Evolutionary conservation across 2,329 filamentous ascomycete genomes (phyloP).

Genomic region (Fusarium ambrosium): DNA sequence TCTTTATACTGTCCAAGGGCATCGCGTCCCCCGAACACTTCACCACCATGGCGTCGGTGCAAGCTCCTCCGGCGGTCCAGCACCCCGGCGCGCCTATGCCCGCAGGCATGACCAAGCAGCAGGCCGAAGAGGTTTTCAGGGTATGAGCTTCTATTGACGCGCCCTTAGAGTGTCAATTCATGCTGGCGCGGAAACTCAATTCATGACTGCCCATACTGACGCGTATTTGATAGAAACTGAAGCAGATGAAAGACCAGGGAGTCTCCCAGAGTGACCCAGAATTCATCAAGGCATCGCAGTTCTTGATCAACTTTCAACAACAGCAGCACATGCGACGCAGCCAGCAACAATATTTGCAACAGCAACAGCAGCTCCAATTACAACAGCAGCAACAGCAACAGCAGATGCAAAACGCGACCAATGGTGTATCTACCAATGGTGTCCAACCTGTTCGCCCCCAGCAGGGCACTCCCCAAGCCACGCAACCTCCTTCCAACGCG

Average conservation of each 20-base stretch:
- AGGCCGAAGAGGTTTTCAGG: constrained; percentile 80
- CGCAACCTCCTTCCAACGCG: constrained; percentile 51
- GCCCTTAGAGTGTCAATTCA: constrained; percentile 5
- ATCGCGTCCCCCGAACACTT: constrained; percentile 38
- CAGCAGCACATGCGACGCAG: constrained; percentile 69
- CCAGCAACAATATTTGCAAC: constrained; percentile 59
- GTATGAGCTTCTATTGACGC: constrained; percentile 60
- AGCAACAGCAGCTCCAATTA: constrained; percentile 64
- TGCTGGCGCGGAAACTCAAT: background rate
- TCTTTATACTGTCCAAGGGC: constrained; percentile 42
- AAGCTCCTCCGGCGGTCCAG: constrained; percentile 77
- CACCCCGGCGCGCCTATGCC: constrained; percentile 74
- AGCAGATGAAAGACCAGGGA: constrained; percentile 88
- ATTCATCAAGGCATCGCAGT: constrained; percentile 83
- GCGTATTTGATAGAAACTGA: constrained; percentile 76
- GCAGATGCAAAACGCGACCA: constrained; percentile 68
- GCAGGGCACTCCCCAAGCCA: constrained; percentile 51
- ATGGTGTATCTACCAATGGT: constrained; percentile 67
- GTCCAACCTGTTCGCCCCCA: constrained; percentile 57
- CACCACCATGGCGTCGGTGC: constrained; percentile 82
- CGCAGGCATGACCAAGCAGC: constrained; percentile 78
- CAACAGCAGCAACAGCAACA: constrained; percentile 61
- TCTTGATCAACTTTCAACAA: constrained; percentile 79
- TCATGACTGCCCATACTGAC: constrained; percentile 33
- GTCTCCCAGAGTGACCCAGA: constrained; percentile 88